These are phyloP conservation scores for Fusarium globosum DNA, from an alignment of 2,329 filamentous ascomycete species.

Conservation along the genomic window DNA sequence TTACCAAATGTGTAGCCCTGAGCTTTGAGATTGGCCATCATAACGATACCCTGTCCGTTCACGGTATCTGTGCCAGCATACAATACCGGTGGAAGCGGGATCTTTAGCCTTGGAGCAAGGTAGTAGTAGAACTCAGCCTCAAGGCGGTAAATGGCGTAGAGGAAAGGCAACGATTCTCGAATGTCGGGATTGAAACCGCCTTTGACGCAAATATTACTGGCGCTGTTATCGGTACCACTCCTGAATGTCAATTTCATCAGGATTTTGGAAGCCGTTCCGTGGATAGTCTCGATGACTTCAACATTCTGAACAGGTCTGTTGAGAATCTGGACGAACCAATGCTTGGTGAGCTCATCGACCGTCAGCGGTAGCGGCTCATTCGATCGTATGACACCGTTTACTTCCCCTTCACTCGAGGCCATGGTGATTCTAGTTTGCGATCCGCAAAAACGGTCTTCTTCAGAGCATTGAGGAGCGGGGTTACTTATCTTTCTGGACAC, in stretches of 20 bases:
- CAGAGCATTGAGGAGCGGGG: not conserved
- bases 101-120: not conserved
- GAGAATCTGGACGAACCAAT: constrained; percentile 12
- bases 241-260: not conserved
- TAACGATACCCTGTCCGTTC: constrained; percentile 3
- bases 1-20: constrained; percentile 9
- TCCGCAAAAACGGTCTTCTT: rapidly evolving
- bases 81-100: not conserved
- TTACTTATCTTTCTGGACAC: rapidly evolving
- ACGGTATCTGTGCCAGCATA: constrained; percentile 1
- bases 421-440: not conserved
- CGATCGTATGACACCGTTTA: not conserved
- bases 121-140: constrained; percentile 27
- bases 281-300: not conserved
- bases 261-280: constrained; percentile 23
- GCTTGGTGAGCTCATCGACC: not conserved
- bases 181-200: constrained; percentile 10
- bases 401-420: not conserved
- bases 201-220: constrained; percentile 11
- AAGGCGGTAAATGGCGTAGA: not conserved
- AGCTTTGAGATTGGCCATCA: constrained; percentile 3
- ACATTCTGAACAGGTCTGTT: not conserved
- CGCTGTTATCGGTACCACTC: not conserved
- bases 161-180: not conserved
- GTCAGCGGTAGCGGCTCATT: not conserved